phyloP scores from a whole-genome alignment of 306 rosid genomes.

The Cucurbita argyrosperma region DNA sequence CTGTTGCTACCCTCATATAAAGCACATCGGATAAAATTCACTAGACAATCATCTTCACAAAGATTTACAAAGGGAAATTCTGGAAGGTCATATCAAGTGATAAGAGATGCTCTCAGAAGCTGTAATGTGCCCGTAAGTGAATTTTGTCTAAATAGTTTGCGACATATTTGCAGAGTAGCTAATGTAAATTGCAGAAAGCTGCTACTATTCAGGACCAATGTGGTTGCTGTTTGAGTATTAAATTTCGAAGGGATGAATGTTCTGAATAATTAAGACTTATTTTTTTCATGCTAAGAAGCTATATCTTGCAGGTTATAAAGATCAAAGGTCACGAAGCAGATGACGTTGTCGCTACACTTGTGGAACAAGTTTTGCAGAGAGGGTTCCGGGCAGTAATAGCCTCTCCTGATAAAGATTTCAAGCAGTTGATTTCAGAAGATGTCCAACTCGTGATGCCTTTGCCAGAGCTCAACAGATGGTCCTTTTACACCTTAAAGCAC shows the following conservation, averaged over 20 bases:
- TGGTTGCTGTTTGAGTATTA: background rate
- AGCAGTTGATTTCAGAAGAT: conserved; percentile 84
- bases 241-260: background rate
- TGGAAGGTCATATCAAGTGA: conserved; percentile 38
- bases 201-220: background rate
- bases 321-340: conserved; percentile 83
- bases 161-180: background rate
- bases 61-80: conserved; percentile 37
- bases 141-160: background rate
- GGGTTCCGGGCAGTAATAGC: conserved; percentile 62
- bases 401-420: conserved; percentile 97
- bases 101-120: conserved; percentile 30
- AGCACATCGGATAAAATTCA: conserved; percentile 52
- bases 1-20: conserved; percentile 71
- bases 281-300: background rate
- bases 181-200: background rate
- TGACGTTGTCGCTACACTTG: conserved; percentile 86
- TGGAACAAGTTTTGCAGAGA: conserved; percentile 44
- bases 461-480: conserved; percentile 75
- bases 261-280: background rate
- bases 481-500: conserved; percentile 73
- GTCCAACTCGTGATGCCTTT: conserved; percentile 83
- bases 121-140: conserved; percentile 65
- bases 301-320: conserved; percentile 15
- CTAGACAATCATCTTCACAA: conserved; percentile 18